These are phyloP conservation scores for Melastoma candidum DNA, from an alignment of 441 rosid species.

Conservation along the genomic window DNA sequence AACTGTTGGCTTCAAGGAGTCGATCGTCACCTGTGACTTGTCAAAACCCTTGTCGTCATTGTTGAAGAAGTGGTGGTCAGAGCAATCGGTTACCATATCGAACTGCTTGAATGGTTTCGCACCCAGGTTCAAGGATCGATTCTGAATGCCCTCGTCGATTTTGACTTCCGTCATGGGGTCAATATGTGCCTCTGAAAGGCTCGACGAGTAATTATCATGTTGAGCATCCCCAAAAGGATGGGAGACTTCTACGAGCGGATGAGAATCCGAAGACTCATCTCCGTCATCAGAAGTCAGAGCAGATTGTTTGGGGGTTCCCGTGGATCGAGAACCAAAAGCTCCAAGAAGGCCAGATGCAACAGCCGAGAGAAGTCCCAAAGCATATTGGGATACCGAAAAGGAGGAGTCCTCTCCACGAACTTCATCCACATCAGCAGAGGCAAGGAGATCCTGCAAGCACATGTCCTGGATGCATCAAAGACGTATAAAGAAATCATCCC, in stretches of 20 bases:
- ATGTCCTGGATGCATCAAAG: too few relatives aligned
- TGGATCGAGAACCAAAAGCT: slow-evolving; percentile 34
- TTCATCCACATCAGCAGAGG: too few relatives aligned
- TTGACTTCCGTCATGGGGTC: slow-evolving; percentile 14
- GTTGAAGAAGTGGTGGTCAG: slow-evolving; percentile 67
- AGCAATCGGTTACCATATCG: slow-evolving; percentile 65
- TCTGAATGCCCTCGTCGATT: slow-evolving; percentile 18
- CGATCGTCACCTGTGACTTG: slow-evolving; percentile 50
- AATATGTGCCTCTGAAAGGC: too few relatives aligned
- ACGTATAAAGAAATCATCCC: too few relatives aligned
- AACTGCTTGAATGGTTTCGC: slow-evolving; percentile 41
- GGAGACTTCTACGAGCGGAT: slow-evolving; percentile 22
- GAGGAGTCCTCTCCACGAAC: slow-evolving; percentile 14
- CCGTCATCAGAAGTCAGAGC: slow-evolving; percentile 27
- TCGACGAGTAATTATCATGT: not conserved
- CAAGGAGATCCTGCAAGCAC: too few relatives aligned
- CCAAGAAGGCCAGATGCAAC: slow-evolving; percentile 51
- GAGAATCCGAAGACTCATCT: slow-evolving; percentile 22
- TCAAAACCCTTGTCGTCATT: slow-evolving; percentile 27
- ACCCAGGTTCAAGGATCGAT: slow-evolving; percentile 16
- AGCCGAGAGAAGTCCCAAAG: slow-evolving; percentile 55
- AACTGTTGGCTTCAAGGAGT: slow-evolving; percentile 3
- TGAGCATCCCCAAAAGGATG: slow-evolving; percentile 29
- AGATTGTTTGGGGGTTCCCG: slow-evolving; percentile 24
- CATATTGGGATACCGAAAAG: slow-evolving; percentile 48